A percentile compares a stretch with the other conserved stretches of the same genome.
Conservation (phyloP, 1,139 yeast species). For the Magnusiomyces paraingens region DNA sequence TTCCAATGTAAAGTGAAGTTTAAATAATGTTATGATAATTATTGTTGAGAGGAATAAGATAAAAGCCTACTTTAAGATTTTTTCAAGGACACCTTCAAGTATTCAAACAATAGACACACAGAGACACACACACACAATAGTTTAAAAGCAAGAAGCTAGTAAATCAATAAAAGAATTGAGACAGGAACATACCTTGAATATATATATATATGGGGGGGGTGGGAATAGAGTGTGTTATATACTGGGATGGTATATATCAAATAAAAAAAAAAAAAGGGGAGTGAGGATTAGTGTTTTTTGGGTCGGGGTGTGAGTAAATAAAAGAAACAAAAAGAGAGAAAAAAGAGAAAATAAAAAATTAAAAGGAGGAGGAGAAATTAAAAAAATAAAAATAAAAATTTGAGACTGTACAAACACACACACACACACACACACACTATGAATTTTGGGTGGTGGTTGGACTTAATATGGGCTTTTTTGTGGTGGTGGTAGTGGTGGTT, state of each 20-base stretch:
- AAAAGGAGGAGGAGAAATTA: background rate
- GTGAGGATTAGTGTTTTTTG: background rate
- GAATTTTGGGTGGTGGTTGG: too few species aligned
- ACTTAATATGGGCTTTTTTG: too few species aligned
- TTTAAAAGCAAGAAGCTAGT: background rate
- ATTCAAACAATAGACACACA: too few species aligned
- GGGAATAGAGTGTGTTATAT: background rate
- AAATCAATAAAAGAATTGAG: background rate
- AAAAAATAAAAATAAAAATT: slow-evolving; percentile 4
- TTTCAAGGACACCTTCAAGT: too few species aligned
- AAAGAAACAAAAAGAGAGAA: slow-evolving; percentile 1
- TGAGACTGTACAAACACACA: too few species aligned
- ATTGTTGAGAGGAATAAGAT: too few species aligned
- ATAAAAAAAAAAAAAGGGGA: background rate
- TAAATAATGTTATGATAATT: too few species aligned
- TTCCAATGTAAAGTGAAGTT: too few species aligned
- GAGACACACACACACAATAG: too few species aligned
- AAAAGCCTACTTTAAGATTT: too few species aligned
- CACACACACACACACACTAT: background rate
- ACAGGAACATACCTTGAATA: too few species aligned
- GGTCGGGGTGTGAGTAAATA: background rate
- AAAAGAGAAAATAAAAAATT: background rate
- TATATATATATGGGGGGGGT: background rate
- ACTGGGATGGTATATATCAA: background rate
- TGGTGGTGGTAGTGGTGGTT: too few species aligned